Evolutionary conservation across 2,329 filamentous ascomycete species (phyloP), one percentile per base, ranked within the genome.

Genomic region (Botrytis paeoniae): DNA sequence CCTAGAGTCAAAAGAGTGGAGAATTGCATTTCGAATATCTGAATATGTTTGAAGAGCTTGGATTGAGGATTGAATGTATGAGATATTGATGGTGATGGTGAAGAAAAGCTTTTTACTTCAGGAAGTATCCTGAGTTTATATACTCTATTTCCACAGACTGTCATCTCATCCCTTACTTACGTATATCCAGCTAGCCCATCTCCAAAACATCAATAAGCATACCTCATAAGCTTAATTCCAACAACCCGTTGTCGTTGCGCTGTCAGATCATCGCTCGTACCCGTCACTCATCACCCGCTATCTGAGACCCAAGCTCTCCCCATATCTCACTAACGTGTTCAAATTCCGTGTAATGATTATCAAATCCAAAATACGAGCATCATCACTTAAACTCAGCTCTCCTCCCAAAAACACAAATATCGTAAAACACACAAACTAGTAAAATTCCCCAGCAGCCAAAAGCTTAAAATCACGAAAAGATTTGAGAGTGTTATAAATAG

Each of bases 11-110:
- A 51, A 14, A 71, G 29, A 6, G 20, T 70, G n/a, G 69, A 71
- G 22, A 71, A 71, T 41, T 54, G 70, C 70, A 71, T 71, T 57
- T 66, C 66, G 43, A 22, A 22, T 59, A 35, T 71, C 29, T 7
- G 20, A 16, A n/a, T 51, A 25, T 51, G 22, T 51, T 51, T 12
- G 5, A 32, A 4, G 22, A 39, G 43, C 8, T 16, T 29, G 0
- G 25, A 32, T 39, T 64, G 25, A 12, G 32, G 25, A 48, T 4
- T 54, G 12, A 54, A 32, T 54, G n/a, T 54, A 57, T 41, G 12
- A 12, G 22, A 39, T 10, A 8, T 12, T 62, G 18, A 45, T 51
- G 22, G 4, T 18, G 12, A n/a, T n/a, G 25, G 41, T 7, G 25
- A 14, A 18, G 6, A 20, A 32, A 64, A 71, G 12, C 20, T 18